phyloP scores from a whole-genome alignment of 2,329 filamentous ascomycete genomes.

The Nigrograna mackinnonii region DNA sequence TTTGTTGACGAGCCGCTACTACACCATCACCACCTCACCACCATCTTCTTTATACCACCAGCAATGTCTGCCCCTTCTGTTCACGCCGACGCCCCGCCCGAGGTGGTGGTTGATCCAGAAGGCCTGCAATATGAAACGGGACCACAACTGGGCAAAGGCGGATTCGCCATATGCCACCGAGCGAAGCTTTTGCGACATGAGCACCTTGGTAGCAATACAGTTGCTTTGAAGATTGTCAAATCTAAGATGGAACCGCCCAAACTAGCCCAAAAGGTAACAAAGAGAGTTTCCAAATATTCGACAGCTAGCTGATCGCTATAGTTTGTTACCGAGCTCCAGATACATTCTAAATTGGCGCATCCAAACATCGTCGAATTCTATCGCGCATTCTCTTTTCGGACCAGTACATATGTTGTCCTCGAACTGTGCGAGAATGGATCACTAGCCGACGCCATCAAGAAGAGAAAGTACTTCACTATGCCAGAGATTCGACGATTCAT shows the following conservation, averaged over 20 bases:
- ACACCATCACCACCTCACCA: slow-evolving; percentile 27
- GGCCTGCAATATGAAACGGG: slow-evolving; percentile 76
- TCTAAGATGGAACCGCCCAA: slow-evolving; percentile 77
- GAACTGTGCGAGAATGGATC: slow-evolving; percentile 96
- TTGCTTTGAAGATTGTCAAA: slow-evolving; percentile 82
- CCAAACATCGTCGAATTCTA: slow-evolving; percentile 96
- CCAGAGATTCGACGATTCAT: slow-evolving; percentile 93
- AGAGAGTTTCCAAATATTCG: no score
- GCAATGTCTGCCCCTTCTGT: slow-evolving; percentile 48
- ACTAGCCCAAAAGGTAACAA: slow-evolving; percentile 82
- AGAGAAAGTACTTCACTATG: slow-evolving; percentile 85
- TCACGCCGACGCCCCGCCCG: slow-evolving; percentile 55
- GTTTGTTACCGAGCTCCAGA: slow-evolving; percentile 86
- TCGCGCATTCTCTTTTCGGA: slow-evolving; percentile 87
- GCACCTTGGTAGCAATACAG: slow-evolving; percentile 64
- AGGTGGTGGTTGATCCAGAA: slow-evolving; percentile 67
- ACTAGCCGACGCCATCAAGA: slow-evolving; percentile 96
- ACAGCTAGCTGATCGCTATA: slow-evolving; percentile 38
- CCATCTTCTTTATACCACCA: slow-evolving; percentile 28
- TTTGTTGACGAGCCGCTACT: slow-evolving; percentile 17
- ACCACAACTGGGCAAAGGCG: slow-evolving; percentile 76
- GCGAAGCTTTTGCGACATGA: slow-evolving; percentile 63
- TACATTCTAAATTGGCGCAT: slow-evolving; percentile 97
- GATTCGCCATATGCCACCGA: slow-evolving; percentile 81
- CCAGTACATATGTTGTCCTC: slow-evolving; percentile 89